phyloP scores from a whole-genome alignment of 768 basidiomycete genomes.

The Pleurotus eryngii region DNA sequence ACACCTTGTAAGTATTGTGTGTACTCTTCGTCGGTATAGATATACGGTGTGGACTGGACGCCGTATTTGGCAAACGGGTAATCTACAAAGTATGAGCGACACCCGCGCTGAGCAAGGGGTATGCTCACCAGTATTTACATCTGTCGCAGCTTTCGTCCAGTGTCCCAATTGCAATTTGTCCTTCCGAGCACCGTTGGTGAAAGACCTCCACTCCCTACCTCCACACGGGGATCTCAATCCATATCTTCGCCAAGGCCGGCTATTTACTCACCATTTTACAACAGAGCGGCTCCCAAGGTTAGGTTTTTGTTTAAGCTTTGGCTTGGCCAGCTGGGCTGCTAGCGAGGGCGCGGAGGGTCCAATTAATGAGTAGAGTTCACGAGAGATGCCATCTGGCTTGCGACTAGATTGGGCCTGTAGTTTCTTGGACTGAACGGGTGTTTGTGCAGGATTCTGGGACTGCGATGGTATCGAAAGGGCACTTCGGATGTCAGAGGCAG shows the following conservation, averaged over 20 bases:
- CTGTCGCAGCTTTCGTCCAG: slow-evolving; percentile 71
- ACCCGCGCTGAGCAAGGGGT: neutral
- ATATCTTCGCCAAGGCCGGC: neutral
- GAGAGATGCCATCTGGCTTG: slow-evolving; percentile 88
- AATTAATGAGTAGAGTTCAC: slow-evolving; percentile 92
- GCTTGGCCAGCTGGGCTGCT: slow-evolving; percentile 74
- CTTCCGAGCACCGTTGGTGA: slow-evolving; percentile 68
- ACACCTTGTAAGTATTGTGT: slow-evolving; percentile 70
- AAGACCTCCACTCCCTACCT: slow-evolving; percentile 71
- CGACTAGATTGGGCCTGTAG: slow-evolving; percentile 34
- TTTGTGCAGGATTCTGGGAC: slow-evolving; percentile 29
- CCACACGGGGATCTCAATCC: neutral
- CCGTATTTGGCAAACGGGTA: slow-evolving; percentile 87
- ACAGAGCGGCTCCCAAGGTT: slow-evolving; percentile 60
- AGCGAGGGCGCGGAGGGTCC: slow-evolving; percentile 90
- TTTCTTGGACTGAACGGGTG: slow-evolving; percentile 50
- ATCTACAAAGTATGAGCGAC: slow-evolving; percentile 37
- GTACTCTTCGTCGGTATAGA: slow-evolving; percentile 88
- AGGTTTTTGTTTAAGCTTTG: slow-evolving; percentile 84
- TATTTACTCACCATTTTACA: slow-evolving; percentile 62
- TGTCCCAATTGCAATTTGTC: slow-evolving; percentile 73
- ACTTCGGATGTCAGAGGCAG: slow-evolving; percentile 81
- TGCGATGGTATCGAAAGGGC: slow-evolving; percentile 64
- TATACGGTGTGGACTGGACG: slow-evolving; percentile 56
- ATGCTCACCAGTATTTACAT: slow-evolving; percentile 51